These are phyloP conservation scores for Drechmeria coniospora DNA, from an alignment of 2,329 filamentous ascomycete species.

Conservation along the genomic window DNA sequence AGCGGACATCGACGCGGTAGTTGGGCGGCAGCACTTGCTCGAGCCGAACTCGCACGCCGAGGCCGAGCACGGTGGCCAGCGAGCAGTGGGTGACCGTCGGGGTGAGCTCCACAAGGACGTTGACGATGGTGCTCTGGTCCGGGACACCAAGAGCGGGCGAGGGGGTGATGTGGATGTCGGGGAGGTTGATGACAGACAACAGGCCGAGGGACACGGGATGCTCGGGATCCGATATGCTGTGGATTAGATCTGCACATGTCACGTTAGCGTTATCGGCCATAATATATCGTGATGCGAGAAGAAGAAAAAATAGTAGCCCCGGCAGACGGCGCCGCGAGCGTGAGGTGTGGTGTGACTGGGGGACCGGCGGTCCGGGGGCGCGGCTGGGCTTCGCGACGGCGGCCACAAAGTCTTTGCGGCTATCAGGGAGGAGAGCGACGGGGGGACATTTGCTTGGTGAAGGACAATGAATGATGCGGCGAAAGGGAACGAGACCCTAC, in stretches of 20 bases:
- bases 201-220: constrained; percentile 89
- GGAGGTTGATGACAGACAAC: constrained; percentile 87
- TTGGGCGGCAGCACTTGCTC: constrained; percentile 84
- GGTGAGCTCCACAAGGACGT: constrained; percentile 76
- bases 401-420: too few species aligned
- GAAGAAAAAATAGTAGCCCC: too few species aligned
- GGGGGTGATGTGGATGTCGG: constrained; percentile 65
- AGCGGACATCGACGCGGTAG: constrained; percentile 81
- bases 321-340: too few species aligned
- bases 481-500: too few species aligned
- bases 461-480: too few species aligned
- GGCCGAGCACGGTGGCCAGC: constrained; percentile 85
- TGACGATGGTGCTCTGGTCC: constrained; percentile 43
- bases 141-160: constrained; percentile 22
- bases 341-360: too few species aligned
- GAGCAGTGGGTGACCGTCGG: constrained; percentile 96
- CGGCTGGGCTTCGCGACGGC: too few species aligned
- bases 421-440: too few species aligned
- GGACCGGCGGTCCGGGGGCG: too few species aligned
- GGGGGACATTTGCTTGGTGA: too few species aligned
- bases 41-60: constrained; percentile 80
- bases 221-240: constrained; percentile 89
- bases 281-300: background rate
- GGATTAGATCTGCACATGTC: constrained; percentile 59
- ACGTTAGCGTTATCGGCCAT: constrained; percentile 6